Evolutionary conservation across 257 asterid genomes (phyloP), one percentile per base, ranked within the genome.

Genomic region (Apocynum venetum): DNA sequence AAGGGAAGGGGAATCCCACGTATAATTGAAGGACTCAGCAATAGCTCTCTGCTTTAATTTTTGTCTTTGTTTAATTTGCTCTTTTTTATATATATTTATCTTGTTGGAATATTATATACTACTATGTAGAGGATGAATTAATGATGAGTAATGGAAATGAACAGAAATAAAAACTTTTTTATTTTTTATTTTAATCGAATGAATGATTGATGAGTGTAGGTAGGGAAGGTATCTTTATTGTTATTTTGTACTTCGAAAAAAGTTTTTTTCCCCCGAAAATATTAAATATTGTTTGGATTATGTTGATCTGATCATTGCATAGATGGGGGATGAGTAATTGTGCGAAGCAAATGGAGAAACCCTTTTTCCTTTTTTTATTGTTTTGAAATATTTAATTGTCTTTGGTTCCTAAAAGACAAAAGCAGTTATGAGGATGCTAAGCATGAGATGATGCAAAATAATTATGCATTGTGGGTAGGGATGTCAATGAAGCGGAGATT

Each of bases 1-100:
- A 74, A 74, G 78, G 71, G 73, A 68, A 77, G 82, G 75, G 75
- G 73, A 76, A 79, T 79, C 89, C 87, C 83, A 80, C 84, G 87
- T 81, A 85, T 85, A n/a, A 8, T 57, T 73, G 85, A 73, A 25
- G 52, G 77, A 75, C 65, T 52, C 57, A 53, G 59, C 59, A 13
- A 43, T 86, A 84, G 71, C 79, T 68, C 73, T 72, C 53, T 74
- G 31, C 72, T 59, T 80, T 79, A 79, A 83, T 71, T 71, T 77
- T 31, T 2, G 19, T 72, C 47, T 77, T 69, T 14, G 31, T 41
- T 48, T 44, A 17, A 68, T 74, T 75, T 76, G 12, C 75, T 67
- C 65, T 79, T 72, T 68, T 31, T 51, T 41, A 77, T 70, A 25
- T 68, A 31, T 51, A 55, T 49, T 40, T 63, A 67, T 57, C 5